Evolutionary conservation across 2,329 filamentous ascomycete species (phyloP).

Genomic region (Trichocomaceae sp.): DNA sequence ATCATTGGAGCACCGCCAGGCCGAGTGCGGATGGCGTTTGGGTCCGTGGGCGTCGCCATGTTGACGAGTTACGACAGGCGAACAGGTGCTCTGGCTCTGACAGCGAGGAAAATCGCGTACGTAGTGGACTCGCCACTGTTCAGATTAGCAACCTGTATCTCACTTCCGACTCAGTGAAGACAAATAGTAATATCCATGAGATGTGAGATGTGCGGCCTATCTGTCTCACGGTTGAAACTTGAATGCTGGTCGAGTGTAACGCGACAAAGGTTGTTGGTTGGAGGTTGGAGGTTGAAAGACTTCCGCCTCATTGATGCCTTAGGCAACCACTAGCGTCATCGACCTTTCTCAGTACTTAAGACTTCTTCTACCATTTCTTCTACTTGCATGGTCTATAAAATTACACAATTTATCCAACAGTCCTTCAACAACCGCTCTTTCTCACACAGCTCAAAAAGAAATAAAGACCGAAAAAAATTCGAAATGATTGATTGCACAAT

Average conservation of each 20-base stretch:
- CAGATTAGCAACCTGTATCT: neutral
- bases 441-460: too few species aligned
- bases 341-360: neutral
- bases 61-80: conserved; percentile 8
- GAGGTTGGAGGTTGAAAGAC: too few species aligned
- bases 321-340: conserved; percentile 2
- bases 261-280: neutral
- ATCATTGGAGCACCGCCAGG: conserved; percentile 40
- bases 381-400: too few species aligned
- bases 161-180: neutral
- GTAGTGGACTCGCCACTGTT: neutral
- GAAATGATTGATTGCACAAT: neutral
- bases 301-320: conserved; percentile 1
- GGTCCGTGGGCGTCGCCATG: conserved; percentile 37
- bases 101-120: neutral
- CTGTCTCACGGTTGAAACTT: neutral
- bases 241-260: neutral
- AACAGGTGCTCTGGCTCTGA: neutral
- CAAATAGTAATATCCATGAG: neutral
- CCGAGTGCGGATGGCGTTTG: conserved; percentile 42
- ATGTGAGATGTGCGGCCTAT: neutral
- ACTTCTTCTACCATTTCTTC: too few species aligned
- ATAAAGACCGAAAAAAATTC: too few species aligned
- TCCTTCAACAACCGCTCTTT: too few species aligned
- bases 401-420: too few species aligned